These are phyloP conservation scores for Myxozyma melibiosi DNA, from an alignment of 805 yeast species.

Conservation along the genomic window DNA sequence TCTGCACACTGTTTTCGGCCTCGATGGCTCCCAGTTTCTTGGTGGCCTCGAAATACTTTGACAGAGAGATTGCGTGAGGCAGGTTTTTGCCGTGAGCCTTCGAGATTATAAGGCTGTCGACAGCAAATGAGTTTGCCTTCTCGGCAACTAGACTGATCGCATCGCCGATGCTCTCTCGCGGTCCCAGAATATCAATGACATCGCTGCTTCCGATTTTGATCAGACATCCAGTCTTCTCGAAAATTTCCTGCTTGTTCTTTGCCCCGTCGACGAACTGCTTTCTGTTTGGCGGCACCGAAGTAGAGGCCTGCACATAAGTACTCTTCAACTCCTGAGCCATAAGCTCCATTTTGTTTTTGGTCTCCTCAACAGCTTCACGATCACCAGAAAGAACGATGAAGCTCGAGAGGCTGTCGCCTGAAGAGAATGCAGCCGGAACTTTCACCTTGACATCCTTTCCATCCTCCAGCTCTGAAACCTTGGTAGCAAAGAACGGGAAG, in stretches of 20 bases:
- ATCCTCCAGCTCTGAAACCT: constrained; percentile 42
- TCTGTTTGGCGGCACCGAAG: constrained; percentile 63
- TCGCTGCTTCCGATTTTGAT: constrained; percentile 47
- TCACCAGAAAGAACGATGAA: constrained; percentile 67
- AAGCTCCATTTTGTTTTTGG: constrained; percentile 55
- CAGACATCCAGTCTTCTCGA: constrained; percentile 40
- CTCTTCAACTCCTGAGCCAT: constrained; percentile 50
- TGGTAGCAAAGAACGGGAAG: constrained; percentile 41
- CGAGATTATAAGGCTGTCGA: constrained; percentile 76
- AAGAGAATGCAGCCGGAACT: constrained; percentile 25
- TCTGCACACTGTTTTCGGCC: constrained; percentile 47
- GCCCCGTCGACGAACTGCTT: constrained; percentile 59
- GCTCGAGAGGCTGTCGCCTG: constrained; percentile 42
- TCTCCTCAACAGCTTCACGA: constrained; percentile 61
- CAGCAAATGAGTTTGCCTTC: constrained; percentile 59
- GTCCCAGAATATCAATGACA: constrained; percentile 58
- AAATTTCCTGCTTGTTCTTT: constrained; percentile 28
- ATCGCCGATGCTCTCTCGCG: constrained; percentile 51
- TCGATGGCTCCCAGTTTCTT: constrained; percentile 47
- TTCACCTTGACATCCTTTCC: constrained; percentile 36
- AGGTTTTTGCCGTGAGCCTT: constrained; percentile 69
- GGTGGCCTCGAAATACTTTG: constrained; percentile 56
- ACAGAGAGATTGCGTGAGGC: constrained; percentile 73
- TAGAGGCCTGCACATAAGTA: constrained; percentile 55
- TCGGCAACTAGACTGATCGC: constrained; percentile 68